Percentiles rank a stretch among this genome's conserved stretches.
Conservation (phyloP, 495 filamentous ascomycete species). For the Penicillium goetzii region DNA sequence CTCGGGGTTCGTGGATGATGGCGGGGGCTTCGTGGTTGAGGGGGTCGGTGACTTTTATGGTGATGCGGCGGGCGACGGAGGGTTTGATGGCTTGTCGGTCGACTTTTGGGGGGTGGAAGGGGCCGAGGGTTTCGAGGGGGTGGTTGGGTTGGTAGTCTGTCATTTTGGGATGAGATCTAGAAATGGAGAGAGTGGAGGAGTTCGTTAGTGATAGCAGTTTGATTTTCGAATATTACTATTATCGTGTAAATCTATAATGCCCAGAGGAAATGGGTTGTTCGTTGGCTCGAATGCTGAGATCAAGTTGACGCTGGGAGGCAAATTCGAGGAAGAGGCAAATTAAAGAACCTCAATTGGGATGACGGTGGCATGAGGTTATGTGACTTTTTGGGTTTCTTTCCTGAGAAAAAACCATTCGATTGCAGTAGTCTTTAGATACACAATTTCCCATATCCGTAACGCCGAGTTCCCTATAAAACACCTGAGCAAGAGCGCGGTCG, state of each 20-base stretch:
- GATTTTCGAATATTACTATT: neutral
- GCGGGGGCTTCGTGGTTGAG: constrained; percentile 33
- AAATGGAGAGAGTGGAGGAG: neutral
- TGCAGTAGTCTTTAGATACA: constrained; percentile 7
- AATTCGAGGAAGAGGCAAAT: neutral
- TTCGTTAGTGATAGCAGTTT: neutral
- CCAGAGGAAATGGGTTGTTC: neutral
- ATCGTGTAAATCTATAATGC: neutral
- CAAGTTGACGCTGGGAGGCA: constrained; percentile 2
- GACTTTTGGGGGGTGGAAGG: constrained; percentile 31
- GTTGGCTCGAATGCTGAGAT: neutral
- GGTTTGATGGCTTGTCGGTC: constrained; percentile 22
- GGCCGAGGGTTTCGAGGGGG: constrained; percentile 26
- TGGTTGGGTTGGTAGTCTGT: constrained; percentile 8
- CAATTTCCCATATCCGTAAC: neutral
- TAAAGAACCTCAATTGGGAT: neutral
- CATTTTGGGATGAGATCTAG: neutral
- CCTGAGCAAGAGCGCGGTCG: constrained; percentile 5
- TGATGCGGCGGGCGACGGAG: constrained; percentile 26
- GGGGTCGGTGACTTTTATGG: constrained; percentile 33
- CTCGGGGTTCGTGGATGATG: constrained; percentile 32
- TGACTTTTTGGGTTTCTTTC: neutral
- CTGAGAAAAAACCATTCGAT: neutral
- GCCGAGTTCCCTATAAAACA: constrained; percentile 14
- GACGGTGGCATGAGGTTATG: neutral